These are phyloP conservation scores for Parastagonospora nodorum DNA, from an alignment of 2,329 filamentous ascomycete genomes.

Conservation along the genomic window DNA sequence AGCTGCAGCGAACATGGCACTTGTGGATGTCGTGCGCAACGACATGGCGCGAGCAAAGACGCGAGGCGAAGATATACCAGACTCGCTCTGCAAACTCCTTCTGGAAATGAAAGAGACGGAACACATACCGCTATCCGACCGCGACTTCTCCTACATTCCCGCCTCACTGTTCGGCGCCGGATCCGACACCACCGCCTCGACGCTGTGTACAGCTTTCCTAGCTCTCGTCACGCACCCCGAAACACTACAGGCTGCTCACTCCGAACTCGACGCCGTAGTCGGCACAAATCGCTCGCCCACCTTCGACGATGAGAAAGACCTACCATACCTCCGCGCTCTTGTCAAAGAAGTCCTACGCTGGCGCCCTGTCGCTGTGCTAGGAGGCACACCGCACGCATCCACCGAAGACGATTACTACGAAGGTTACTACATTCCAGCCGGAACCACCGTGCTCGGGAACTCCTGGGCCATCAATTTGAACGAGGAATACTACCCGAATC, in stretches of 20 bases:
- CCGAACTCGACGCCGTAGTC: slow-evolving; percentile 46
- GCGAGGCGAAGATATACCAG: slow-evolving; percentile 42
- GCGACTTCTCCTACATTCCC: slow-evolving; percentile 52
- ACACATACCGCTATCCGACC: slow-evolving; percentile 46
- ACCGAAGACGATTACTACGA: slow-evolving; percentile 56
- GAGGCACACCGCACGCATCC: slow-evolving; percentile 55
- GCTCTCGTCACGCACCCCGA: slow-evolving; percentile 55
- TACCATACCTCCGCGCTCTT: slow-evolving; percentile 48
- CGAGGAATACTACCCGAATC: slow-evolving; percentile 46
- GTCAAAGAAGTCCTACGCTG: slow-evolving; percentile 46
- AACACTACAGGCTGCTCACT: slow-evolving; percentile 50
- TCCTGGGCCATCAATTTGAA: slow-evolving; percentile 53
- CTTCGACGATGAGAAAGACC: slow-evolving; percentile 43
- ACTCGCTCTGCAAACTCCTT: slow-evolving; percentile 52
- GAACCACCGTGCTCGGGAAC: slow-evolving; percentile 53
- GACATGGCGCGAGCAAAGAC: slow-evolving; percentile 47
- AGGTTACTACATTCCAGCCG: slow-evolving; percentile 56
- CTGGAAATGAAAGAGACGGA: slow-evolving; percentile 50
- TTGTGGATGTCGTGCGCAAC: slow-evolving; percentile 48
- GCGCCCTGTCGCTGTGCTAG: slow-evolving; percentile 49
- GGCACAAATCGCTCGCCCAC: slow-evolving; percentile 37
- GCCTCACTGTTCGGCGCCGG: slow-evolving; percentile 55
- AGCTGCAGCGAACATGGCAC: slow-evolving; percentile 49
- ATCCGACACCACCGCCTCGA: slow-evolving; percentile 57
- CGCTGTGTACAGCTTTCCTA: slow-evolving; percentile 56